Evolutionary conservation across 306 rosid species (phyloP), one percentile per base, ranked within the genome.

Genomic region (Argentina anserina): DNA sequence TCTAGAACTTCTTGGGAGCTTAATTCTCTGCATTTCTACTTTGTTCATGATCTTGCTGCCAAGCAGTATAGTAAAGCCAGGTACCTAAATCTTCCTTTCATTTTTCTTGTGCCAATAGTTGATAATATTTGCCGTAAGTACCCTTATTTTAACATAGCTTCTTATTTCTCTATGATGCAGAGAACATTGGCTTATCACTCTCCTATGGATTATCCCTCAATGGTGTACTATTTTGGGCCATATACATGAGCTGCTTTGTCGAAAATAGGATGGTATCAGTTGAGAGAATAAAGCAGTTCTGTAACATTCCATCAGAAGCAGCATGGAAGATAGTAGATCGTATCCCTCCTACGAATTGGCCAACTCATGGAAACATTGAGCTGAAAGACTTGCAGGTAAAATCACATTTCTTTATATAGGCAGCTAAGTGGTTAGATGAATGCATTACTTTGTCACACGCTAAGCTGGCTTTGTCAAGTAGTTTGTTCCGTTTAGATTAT

Each of bases 241-340:
- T 91, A 23, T 91, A 88, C 81, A 78, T 89, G 91, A 94, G 99
- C 60, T 94, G 99, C 81, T 85, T 88, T 72, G 82, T 94, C 10
- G 99, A 94, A 81, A 94, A 94, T 83, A 86, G 82, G 81, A 80
- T 94, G 99, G 99, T 94, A 9, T 94, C 99, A n/a, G 96, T 94
- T 55, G 99, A 94, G 87, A 86, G 98, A 82, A 78, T 94, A 58
- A 91, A 83, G 41, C 99, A 94, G 71, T 94, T 91, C 73, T 86
- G 89, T 10, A 76, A 67, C 31, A 94, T 91, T 69, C 96, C 92
- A 70, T 83, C 99, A 1, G 99, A 94, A 83, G 85, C 99, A 46
- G 66, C 71, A 42, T 94, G 99, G 99, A 67, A 77, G 55, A 70
- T 88, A 34, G 49, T 84, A 71, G 95, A 91, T 71, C 86, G 78